Percentiles rank a stretch among this genome's conserved stretches.
Conservation (phyloP, 495 filamentous ascomycete genomes). For the Penicillium coffeae region DNA sequence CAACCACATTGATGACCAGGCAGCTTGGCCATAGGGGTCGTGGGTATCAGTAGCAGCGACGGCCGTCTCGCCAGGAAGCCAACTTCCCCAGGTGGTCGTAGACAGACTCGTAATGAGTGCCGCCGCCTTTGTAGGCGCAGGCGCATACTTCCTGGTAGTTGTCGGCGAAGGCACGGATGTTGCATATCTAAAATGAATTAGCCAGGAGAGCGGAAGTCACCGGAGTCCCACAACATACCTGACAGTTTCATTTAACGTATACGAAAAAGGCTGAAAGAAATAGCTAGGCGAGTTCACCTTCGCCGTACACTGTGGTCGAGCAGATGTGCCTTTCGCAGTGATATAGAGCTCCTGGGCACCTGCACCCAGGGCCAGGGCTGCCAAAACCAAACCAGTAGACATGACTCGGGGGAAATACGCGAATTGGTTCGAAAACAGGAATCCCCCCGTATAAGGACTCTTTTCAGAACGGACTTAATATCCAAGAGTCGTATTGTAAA, state of each 20-base stretch:
- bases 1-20: slow-evolving; percentile 33
- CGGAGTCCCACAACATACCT: slow-evolving; percentile 7
- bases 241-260: slow-evolving; percentile 22
- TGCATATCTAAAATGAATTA: slow-evolving; percentile 16
- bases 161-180: slow-evolving; percentile 26
- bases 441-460: not conserved
- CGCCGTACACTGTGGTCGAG: slow-evolving; percentile 22
- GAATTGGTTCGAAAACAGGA: too few species aligned
- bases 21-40: slow-evolving; percentile 32
- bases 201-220: not conserved
- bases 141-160: slow-evolving; percentile 18
- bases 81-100: slow-evolving; percentile 30
- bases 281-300: slow-evolving; percentile 13
- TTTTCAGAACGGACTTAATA: not conserved
- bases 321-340: slow-evolving; percentile 17
- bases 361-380: not conserved
- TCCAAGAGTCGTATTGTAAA: not conserved
- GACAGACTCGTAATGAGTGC: slow-evolving; percentile 17
- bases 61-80: slow-evolving; percentile 21
- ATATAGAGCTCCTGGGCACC: slow-evolving; percentile 23
- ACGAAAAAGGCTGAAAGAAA: slow-evolving; percentile 23
- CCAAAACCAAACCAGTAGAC: not conserved
- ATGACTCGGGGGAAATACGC: not conserved
- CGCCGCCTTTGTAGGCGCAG: slow-evolving; percentile 15
- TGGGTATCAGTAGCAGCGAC: slow-evolving; percentile 27